Conservation (phyloP, 140 eudicot genomes). For the Oenanthe javanica region DNA sequence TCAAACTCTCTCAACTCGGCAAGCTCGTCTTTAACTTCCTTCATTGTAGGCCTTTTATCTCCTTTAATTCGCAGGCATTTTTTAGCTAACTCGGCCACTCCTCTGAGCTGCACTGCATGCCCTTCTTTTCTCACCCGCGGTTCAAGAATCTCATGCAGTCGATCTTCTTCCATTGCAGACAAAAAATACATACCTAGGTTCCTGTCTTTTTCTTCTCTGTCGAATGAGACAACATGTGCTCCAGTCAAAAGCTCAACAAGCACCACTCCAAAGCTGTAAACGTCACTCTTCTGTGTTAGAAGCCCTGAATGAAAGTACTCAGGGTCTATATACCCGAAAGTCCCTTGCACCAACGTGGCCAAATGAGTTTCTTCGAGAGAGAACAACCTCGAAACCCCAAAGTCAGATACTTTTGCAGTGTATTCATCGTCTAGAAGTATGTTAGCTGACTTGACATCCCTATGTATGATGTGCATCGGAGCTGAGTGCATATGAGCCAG, state of each 20-base stretch:
- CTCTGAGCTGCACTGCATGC: constrained; percentile 19
- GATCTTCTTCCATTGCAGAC: constrained; percentile 25
- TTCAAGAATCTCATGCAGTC: constrained; percentile 32
- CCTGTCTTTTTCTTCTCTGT: constrained; percentile 28
- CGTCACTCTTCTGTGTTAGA: constrained; percentile 31
- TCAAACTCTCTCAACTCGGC: constrained; percentile 4
- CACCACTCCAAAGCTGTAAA: constrained; percentile 43
- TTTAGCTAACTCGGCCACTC: constrained; percentile 13
- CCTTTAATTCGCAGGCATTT: constrained; percentile 13
- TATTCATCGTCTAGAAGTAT: constrained; percentile 9
- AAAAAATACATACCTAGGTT: constrained; percentile 28
- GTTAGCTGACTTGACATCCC: constrained; percentile 17
- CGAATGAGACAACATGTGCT: constrained; percentile 25
- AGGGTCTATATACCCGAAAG: constrained; percentile 22
- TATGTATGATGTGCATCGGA: constrained; percentile 14
- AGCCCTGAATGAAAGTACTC: constrained; percentile 38
- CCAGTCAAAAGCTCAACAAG: constrained; percentile 42
- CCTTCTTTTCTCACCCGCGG: constrained; percentile 27
- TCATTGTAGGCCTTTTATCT: constrained; percentile 17
- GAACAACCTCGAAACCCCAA: constrained; percentile 15
- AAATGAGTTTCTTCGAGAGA: constrained; percentile 11
- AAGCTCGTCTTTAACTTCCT: constrained; percentile 10
- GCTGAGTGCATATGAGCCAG: constrained; percentile 17
- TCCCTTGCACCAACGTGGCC: constrained; percentile 24
- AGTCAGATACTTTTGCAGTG: constrained; percentile 16